Evolutionary conservation across 257 asterid genomes (phyloP).

Genomic region (Parsonsia alboflavescens): DNA sequence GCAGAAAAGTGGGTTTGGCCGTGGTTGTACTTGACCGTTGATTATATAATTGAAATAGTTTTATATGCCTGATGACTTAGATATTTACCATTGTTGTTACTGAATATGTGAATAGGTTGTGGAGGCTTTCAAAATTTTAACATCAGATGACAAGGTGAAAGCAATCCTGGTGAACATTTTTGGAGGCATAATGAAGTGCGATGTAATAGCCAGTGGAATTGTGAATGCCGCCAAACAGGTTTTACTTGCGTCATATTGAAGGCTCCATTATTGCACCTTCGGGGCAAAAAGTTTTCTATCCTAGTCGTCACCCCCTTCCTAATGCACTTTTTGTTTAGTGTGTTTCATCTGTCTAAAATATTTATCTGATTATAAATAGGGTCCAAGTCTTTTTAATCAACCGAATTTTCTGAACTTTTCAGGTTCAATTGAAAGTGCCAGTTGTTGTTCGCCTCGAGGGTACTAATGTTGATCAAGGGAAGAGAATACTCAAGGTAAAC

Average conservation of each 20-base stretch:
- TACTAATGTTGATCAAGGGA: constrained; percentile 93
- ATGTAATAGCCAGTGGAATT: constrained; percentile 94
- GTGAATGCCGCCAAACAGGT: constrained; percentile 97
- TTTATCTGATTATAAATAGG: neutral
- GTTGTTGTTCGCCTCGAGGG: constrained; percentile 97
- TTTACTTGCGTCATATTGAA: constrained; percentile 1
- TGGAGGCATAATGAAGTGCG: constrained; percentile 99
- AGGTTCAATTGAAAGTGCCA: constrained; percentile 93
- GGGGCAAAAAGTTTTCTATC: neutral
- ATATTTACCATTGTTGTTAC: constrained; percentile 12
- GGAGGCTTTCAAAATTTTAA: constrained; percentile 94
- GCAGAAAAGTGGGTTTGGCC: neutral
- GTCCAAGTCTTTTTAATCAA: neutral
- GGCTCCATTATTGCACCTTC: neutral
- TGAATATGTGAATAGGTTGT: constrained; percentile 61
- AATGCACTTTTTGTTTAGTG: neutral
- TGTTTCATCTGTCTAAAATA: neutral
- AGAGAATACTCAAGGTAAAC: constrained; percentile 86
- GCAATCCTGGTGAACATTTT: constrained; percentile 95
- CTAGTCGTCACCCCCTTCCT: neutral
- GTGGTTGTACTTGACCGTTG: neutral
- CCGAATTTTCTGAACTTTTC: constrained; percentile 1
- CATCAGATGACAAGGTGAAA: constrained; percentile 95
- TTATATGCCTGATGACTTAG: neutral
- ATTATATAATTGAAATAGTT: neutral